Evolutionary conservation across 2,329 filamentous ascomycete genomes (phyloP).

Genomic region (Teratosphaeria pseudoeucalypti): DNA sequence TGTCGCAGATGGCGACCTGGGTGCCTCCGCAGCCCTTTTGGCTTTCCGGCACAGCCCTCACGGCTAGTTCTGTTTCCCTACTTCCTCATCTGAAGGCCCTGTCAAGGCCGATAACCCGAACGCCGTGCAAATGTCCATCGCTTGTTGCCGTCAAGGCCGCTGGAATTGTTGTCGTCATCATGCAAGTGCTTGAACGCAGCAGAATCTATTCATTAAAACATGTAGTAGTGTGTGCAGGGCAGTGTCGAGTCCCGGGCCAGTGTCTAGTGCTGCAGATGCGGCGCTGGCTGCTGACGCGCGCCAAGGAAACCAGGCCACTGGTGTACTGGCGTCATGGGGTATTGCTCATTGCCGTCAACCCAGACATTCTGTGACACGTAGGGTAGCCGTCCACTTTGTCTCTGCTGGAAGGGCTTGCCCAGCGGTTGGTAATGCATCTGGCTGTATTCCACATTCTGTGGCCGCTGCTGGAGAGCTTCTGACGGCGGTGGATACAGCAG

Average conservation of each 20-base stretch:
- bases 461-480: slow-evolving; percentile 55
- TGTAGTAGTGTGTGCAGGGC: background rate
- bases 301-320: slow-evolving; percentile 19
- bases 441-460: slow-evolving; percentile 33
- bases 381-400: slow-evolving; percentile 35
- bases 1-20: background rate
- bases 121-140: background rate
- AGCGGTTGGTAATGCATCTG: slow-evolving; percentile 44
- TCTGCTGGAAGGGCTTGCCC: slow-evolving; percentile 36
- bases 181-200: slow-evolving; percentile 3
- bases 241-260: background rate
- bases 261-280: background rate
- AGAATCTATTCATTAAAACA: background rate
- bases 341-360: slow-evolving; percentile 21
- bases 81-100: background rate
- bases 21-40: background rate
- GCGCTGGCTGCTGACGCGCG: slow-evolving; percentile 9
- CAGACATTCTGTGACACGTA: slow-evolving; percentile 27
- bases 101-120: background rate
- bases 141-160: background rate
- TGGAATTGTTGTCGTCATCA: background rate
- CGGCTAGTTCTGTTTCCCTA: background rate
- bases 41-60: background rate
- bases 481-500: slow-evolving; percentile 82
- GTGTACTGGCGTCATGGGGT: slow-evolving; percentile 22